Conservation (phyloP, 345 rosid genomes). For the Linum tenue region DNA sequence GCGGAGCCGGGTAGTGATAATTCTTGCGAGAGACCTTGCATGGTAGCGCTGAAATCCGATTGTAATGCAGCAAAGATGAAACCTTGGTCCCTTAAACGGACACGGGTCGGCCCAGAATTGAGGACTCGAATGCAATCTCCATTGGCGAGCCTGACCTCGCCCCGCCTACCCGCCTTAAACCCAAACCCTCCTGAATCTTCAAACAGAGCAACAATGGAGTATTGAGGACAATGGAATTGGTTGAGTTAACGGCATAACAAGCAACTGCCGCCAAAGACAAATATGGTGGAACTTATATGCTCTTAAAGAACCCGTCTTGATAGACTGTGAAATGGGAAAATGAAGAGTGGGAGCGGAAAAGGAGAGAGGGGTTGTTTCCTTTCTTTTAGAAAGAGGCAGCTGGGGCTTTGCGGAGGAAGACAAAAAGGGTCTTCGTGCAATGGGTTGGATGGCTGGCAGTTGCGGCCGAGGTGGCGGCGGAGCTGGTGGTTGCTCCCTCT, state of each 20-base stretch:
- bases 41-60: constrained; percentile 26
- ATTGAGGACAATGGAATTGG: background rate
- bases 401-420: no score
- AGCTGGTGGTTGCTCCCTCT: no score
- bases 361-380: no score
- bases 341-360: no score
- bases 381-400: no score
- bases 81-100: constrained; percentile 21
- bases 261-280: background rate
- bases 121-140: constrained; percentile 42
- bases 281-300: no score
- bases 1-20: constrained; percentile 20
- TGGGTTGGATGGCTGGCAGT: no score
- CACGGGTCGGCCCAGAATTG: constrained; percentile 34
- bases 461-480: no score
- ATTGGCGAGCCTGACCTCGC: constrained; percentile 5
- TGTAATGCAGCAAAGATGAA: constrained; percentile 22
- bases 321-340: no score
- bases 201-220: background rate
- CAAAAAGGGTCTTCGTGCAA: no score
- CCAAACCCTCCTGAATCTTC: background rate
- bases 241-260: background rate
- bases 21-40: constrained; percentile 16
- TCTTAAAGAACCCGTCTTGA: no score
- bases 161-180: background rate